A percentile compares a stretch with the other conserved stretches of the same genome.
phyloP scores from a whole-genome alignment of 163 green algal genomes.

The Smithsoniella earleae region DNA sequence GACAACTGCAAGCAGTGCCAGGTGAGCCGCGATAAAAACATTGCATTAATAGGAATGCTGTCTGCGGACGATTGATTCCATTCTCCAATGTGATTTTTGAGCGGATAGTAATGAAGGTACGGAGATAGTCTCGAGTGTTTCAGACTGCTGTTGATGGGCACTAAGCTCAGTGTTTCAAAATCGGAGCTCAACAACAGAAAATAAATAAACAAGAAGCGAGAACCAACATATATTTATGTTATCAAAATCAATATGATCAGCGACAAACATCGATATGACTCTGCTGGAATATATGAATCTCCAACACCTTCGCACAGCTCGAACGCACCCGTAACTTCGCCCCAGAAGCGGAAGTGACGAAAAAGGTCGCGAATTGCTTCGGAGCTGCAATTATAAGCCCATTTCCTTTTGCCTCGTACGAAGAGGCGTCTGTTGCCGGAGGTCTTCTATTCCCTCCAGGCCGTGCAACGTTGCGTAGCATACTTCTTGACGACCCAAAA shows the following conservation, averaged over 20 bases:
- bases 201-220: too few species aligned
- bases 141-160: not conserved
- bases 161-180: too few species aligned
- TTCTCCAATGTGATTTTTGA: not conserved
- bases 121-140: not conserved
- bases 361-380: constrained; percentile 25
- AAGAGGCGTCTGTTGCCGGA: not conserved
- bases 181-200: too few species aligned
- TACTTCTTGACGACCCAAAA: too few species aligned
- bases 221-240: not conserved
- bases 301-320: not conserved
- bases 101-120: not conserved
- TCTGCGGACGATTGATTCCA: too few species aligned
- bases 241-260: not conserved
- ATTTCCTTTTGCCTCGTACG: constrained; percentile 26
- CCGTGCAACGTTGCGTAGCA: constrained; percentile 11
- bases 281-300: not conserved
- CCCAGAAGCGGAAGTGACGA: not conserved
- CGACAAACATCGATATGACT: not conserved
- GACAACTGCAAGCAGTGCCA: constrained; percentile 10
- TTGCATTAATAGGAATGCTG: too few species aligned
- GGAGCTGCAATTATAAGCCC: constrained; percentile 1
- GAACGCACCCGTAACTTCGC: constrained; percentile 14
- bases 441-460: not conserved
- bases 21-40: not conserved